Evolutionary conservation across 1,139 yeast species (phyloP).

Genomic region (Williopsis jadinii): DNA sequence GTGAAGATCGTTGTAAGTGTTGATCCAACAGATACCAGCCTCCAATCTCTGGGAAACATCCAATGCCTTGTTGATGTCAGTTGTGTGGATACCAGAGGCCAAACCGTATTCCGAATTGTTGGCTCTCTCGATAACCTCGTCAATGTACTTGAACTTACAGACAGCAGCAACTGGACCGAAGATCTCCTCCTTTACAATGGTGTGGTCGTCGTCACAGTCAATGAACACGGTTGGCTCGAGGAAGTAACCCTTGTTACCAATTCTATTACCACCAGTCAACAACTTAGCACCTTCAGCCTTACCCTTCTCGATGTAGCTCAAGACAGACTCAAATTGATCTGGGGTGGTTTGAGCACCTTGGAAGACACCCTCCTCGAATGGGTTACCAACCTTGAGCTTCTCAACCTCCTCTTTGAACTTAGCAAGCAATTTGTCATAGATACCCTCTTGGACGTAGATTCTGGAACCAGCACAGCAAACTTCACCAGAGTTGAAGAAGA

Average conservation of each 20-base stretch:
- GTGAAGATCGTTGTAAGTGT: constrained; percentile 80
- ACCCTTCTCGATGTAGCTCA: constrained; percentile 69
- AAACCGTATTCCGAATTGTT: constrained; percentile 75
- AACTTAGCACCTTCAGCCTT: constrained; percentile 69
- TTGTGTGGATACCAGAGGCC: constrained; percentile 82
- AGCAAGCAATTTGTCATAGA: constrained; percentile 61
- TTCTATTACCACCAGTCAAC: constrained; percentile 73
- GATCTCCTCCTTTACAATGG: constrained; percentile 74
- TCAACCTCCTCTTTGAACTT: constrained; percentile 49
- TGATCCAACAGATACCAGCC: constrained; percentile 83
- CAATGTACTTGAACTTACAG: constrained; percentile 64
- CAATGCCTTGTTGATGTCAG: constrained; percentile 50
- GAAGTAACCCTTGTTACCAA: constrained; percentile 65
- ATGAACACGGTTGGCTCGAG: constrained; percentile 75
- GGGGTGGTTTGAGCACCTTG: constrained; percentile 87
- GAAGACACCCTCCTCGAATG: constrained; percentile 62
- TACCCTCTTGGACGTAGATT: constrained; percentile 67
- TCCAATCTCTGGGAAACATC: constrained; percentile 60
- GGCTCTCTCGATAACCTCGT: constrained; percentile 63
- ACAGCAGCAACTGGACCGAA: constrained; percentile 83
- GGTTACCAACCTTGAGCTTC: constrained; percentile 60
- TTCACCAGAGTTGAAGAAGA: constrained; percentile 82
- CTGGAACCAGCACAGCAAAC: constrained; percentile 89
- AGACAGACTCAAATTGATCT: constrained; percentile 69
- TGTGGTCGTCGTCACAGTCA: constrained; percentile 58